Evolutionary conservation across 192 early-diverging fungal genomes (phyloP).

Genomic region (Backusella morwellensis): DNA sequence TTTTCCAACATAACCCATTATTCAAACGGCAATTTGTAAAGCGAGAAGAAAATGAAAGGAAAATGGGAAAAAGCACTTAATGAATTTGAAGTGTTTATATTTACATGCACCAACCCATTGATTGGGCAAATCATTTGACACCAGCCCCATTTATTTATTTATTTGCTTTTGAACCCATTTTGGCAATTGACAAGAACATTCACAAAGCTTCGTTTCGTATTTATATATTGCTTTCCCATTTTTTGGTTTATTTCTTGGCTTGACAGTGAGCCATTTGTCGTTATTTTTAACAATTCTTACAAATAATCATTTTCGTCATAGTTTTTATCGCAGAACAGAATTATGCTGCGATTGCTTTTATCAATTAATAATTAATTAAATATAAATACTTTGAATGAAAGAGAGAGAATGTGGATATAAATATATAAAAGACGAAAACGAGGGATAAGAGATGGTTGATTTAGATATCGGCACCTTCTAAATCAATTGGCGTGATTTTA

Average conservation of each 20-base stretch:
- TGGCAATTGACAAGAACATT: background rate
- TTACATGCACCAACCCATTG: background rate
- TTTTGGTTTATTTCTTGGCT: background rate
- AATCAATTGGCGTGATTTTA: constrained; percentile 35
- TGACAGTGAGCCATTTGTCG: background rate
- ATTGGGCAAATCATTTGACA: background rate
- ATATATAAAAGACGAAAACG: background rate
- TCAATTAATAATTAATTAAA: background rate
- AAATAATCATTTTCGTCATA: too few relatives aligned
- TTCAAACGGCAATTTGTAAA: background rate
- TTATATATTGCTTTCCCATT: background rate
- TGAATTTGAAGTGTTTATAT: background rate
- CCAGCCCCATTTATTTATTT: background rate
- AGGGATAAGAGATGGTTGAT: background rate
- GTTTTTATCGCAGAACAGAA: background rate
- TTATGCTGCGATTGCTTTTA: background rate
- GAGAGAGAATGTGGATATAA: background rate
- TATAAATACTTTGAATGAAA: background rate
- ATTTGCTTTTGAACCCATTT: background rate
- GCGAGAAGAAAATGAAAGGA: background rate
- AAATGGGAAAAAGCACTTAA: background rate
- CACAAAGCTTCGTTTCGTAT: background rate
- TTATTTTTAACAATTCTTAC: background rate
- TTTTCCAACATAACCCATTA: constrained; percentile 63
- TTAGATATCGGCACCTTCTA: constrained; percentile 20